Base-by-base conservation (phyloP, 768 basidiomycete genomes). In the Lactifluus echinatus region DNA sequence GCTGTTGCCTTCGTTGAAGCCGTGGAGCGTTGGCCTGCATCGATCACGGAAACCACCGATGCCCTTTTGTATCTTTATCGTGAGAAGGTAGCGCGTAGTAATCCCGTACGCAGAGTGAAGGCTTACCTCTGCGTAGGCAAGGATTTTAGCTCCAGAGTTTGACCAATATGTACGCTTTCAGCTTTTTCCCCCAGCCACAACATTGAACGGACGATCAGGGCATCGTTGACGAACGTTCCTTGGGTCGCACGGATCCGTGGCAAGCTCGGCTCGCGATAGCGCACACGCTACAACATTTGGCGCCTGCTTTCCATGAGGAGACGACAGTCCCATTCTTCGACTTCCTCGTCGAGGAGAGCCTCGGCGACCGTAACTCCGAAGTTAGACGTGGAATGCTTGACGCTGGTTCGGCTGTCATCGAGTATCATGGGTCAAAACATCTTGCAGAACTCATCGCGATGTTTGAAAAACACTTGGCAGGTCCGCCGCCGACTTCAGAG, bases 201-300 rank as follows among this genome's bases (percentile, higher is more conserved):
- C 15, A 34, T 54, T 43, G 59, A 49, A 59, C 23, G 31, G 24
- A 34, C 37, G 47, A 48, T 37, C 60, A 93, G 92, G 96, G 96
- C 15, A 95, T 98, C 89, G 79, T 98, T 50, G 85, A 95, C 49
- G 82, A 89, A 19, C 80, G 84, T 63, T 93, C 85, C 39, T 72
- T 97, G n/a, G 87, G 91, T 64, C 81, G 87, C 24, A 72, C 80
- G 8, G 96, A 99, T 71, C 95, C 94, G 6, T 98, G 89, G 89
- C 79, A 83, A 44, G 76, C 85, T 19, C 80, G 96, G 19, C 73
- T 88, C 5, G 91, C 95, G 5, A 75, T 85, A 49, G 85, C 87
- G 1, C 70, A 72, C 17, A 70, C 87, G 0, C 83, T 97, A 56
- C 79, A 83, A 59, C 72, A 78, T 2, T 70, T 94, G 2, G 82